Base-by-base conservation (phyloP, 106 monocot genomes). In the Chionographis japonica region DNA sequence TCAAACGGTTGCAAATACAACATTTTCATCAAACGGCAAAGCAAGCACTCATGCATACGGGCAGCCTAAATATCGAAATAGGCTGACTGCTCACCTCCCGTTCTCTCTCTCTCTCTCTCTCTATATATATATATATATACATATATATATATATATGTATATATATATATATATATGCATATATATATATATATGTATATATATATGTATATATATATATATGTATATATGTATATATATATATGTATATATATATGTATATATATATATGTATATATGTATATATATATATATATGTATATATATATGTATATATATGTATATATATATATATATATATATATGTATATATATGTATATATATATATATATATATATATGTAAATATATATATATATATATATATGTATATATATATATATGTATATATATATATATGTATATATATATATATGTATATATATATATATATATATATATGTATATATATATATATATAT, bases 401-500 rank as follows among this genome's bases (percentile, higher is more conserved):
- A 58, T 58, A 58, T 20, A 58, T 58, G n/a, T 58, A 58, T 58
- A 58, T 58, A 58, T 58, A 58, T 58, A 16, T 58, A 58, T n/a
- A 58, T 16, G n/a, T 58, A 58, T 58, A 58, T 58, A 58, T 58
- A 58, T 58, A 58, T 58, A 58, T 58, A 58, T 58, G n/a, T 58
- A 58, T 58, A 58, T 58, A 58, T 58, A 58, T 58, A 58, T 58
- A 58, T 58, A 58, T 58, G n/a, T 20, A 20, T 58, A 58, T 58
- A 58, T 58, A 58, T 58, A 58, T 58, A 58, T 58, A 58, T 58
- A 58, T 58, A 58, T 58, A 58, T 58, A 58, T 58, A 58, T 58
- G 16, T 58, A 58, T 14, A 58, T 12, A 58, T 58, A 58, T 58
- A 14, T 58, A 14, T 58, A 2, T 14, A 14, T 14, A 58, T 58